Base-by-base conservation (phyloP, 306 rosid genomes). In the Quillaja saponaria region DNA sequence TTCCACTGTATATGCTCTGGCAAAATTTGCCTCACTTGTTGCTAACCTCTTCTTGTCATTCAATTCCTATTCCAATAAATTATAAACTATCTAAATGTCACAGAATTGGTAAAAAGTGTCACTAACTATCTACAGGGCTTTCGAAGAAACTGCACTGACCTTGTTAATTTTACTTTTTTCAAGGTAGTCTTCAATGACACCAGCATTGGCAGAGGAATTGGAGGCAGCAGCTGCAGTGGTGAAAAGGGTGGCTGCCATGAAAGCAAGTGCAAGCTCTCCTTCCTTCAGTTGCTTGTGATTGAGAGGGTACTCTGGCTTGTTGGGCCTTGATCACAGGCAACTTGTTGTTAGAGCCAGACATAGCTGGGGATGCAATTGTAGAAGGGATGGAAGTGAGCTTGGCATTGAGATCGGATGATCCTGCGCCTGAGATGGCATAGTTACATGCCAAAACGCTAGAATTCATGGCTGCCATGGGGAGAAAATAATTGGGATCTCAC, bases 1-100 rank as follows among this genome's bases (percentile, higher is more conserved):
- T 69, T 94, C 68, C 70, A 94, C 99, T 0, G 99, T 94, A 76
- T 81, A 94, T 25, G 99, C 99, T 67, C 99, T 82, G 13, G 99
- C 99, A 50, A 89, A 89, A 63, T 94, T 94, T 28, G 99, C 99
- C 4, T 95, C 96, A 72, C 87, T 87, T 4, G 99, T 94, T 18
- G 99, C 96, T 68, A 87, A 80, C 57, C 99, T 85, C 65, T 94
- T 94, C 90, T 73, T 87, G 86, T 92, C 99, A 75, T 92, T 92
- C 87, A 92, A 61, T 51, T 83, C 99, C 99, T 92, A 59, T 25
- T 53, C 1, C 57, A 13, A 45, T 5, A 33, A 4, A 4, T 4
- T 25, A 28, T 1, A 12, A n/a, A 37, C 49, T 45, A 58, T 53
- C 31, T 8, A 17, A 51, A 15, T 63, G 5, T 5, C 34, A 20